Base-by-base conservation (phyloP, 768 basidiomycete species). In the Leccinum olivaceopallidum region DNA sequence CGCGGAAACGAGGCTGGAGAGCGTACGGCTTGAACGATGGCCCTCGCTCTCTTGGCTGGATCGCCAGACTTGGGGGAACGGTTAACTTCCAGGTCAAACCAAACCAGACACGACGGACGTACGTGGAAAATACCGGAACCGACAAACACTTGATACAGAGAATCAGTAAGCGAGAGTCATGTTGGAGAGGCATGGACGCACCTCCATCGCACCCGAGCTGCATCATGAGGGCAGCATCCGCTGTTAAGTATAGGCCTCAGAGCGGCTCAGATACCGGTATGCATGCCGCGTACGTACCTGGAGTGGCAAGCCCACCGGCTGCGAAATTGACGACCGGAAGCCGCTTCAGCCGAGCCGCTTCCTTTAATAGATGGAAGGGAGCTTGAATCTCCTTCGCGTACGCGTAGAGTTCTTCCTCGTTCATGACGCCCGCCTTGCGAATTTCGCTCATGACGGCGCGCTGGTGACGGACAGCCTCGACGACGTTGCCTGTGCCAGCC, bases 201-300 rank as follows among this genome's bases (percentile, higher is more conserved):
- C 95, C 90, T 80, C 95, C 94, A 71, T 96, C 96, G 74, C 94
- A 94, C 37, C 96, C 94, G 37, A 98, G 84, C 71, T 96, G 94
- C 95, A 98, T 98, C 96, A 98, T 97, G 63, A 98, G 76, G 4
- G 97, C 97, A 16, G 96, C 96, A 75, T 99, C 96, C 65, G 92
- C 94, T 86, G 62, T 65, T 24, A 30, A 42, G 16, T 18, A 16
- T 34, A 26, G 26, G 34, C 13, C 6, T 64, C 24, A 63, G 58
- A 44, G 14, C 14, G 28, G 37, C 10, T 26, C 18, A 28, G 37
- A 42, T 44, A 47, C 32, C 20, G 37, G 22, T 18, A 22, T 5
- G 44, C 37, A 20, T 14, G n/a, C n/a, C 18, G 58, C 30, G 60
- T 60, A 67, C 80, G 53, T 69, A 92, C 92, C 93, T 53, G 94